Evolutionary conservation across 108 stramenopile species (phyloP), one percentile per base, ranked within the genome.

Genomic region (Nitzschia sp.): DNA sequence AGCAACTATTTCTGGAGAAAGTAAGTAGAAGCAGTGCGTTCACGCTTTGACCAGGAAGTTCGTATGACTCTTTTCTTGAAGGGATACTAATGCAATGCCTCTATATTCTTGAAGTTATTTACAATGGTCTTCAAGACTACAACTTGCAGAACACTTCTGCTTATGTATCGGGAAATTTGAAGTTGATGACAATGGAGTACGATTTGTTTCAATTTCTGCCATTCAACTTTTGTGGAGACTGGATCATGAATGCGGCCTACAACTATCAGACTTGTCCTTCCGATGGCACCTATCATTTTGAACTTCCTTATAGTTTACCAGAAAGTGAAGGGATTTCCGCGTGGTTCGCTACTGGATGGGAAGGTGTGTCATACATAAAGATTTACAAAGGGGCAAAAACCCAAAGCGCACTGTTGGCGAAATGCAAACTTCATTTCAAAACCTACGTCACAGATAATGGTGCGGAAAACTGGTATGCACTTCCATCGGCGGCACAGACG

Each of bases 271-370:
- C 15, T 17, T 80, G 79, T 56, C 79, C 79, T 15, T 51, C 30
- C 34, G 69, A 80, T 51, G 73, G 79, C 5, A 24, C 30, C 15
- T 80, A 80, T 55, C 31, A 35, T 15, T 80, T 74, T 60, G 26
- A 54, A 15, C 18, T 80, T n/a, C 48, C 54, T 8, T 80, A 80
- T 63, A 49, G 28, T 31, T 55, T 80, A 31, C 79, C 79, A 24
- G 57, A 46, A 25, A 30, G 61, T 42, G 68, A 60, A 15, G 79
- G 68, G 46, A 46, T 57, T 55, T 64, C 62, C 21, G 46, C 63
- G 13, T 80, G 79, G 79, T 70, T 80, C 31, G 79, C 79, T 5
- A 80, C 65, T 28, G 79, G 79, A 19, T 72, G 79, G 68, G 42
- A 61, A 34, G 72, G 71, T 19, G 30, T 59, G 1, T 70, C 68